Evolutionary conservation across 179 eudicot species (phyloP).

Genomic region (Camellia oleifera): DNA sequence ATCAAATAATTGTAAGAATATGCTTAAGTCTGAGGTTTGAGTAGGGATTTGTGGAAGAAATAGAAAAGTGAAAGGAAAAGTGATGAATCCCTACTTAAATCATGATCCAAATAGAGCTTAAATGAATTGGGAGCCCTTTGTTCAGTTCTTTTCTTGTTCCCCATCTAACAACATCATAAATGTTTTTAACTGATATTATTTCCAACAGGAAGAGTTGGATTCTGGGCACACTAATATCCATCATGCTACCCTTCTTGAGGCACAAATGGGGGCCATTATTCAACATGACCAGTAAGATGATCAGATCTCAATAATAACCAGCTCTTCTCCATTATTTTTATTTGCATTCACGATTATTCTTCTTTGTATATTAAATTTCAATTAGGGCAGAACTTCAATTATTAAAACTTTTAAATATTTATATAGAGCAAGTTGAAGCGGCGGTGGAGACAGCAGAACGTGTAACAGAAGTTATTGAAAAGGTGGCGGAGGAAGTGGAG

Average conservation of each 20-base stretch:
- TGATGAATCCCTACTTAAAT: no score
- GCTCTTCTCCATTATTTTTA: neutral
- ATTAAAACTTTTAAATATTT: no score
- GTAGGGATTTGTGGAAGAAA: no score
- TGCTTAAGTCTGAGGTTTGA: no score
- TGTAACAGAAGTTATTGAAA: conserved; percentile 17
- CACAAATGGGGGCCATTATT: conserved; percentile 47
- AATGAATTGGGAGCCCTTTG: no score
- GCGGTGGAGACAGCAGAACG: conserved; percentile 14
- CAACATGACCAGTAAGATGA: conserved; percentile 37
- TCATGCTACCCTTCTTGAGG: conserved; percentile 40
- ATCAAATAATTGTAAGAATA: no score
- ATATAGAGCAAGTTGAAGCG: conserved; percentile 12
- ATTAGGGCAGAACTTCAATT: neutral
- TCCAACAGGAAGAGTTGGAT: conserved; percentile 51
- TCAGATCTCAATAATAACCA: neutral
- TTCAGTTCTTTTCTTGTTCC: neutral
- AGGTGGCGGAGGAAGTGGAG: conserved; percentile 15
- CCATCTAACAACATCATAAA: neutral
- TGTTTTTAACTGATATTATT: neutral
- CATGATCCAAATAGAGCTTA: no score
- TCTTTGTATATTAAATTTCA: neutral
- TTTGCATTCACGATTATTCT: neutral
- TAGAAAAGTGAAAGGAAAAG: no score
- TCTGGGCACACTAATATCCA: conserved; percentile 34